Base-by-base conservation (phyloP, 345 rosid species). In the Lenwebbia sp. region DNA sequence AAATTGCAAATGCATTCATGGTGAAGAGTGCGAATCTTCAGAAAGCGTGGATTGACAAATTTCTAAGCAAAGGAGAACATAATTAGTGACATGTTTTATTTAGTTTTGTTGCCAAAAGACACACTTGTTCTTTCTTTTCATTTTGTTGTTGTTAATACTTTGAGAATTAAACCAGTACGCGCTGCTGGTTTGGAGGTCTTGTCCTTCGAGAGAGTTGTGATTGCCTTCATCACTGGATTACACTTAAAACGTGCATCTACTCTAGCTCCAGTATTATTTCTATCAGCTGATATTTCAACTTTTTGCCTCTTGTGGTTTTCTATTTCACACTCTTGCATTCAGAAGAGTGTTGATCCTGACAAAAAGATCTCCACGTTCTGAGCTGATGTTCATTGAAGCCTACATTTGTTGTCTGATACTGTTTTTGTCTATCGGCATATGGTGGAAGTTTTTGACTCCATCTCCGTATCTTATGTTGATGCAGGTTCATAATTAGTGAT, bases 401-500 rank as follows among this genome's bases (percentile, higher is more conserved):
- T 65, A 4, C 56, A 82, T 82, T 82, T 47, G 33, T 51, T 51
- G 22, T 51, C 37, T 82, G 54, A 83, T n/a, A 56, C 37, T 41
- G 84, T 92, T 78, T 91, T 91, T 52, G 87, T 82, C 37, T 50
- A 40, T 82, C 4, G 4, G 84, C 56, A 10, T 25, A 13, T 51
- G 41, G 28, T 58, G 74, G 14, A n/a, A 44, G 44, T 33, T 15
- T 58, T 26, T 55, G 81, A 85, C 62, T 85, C 23, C 33, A 40
- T 85, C 30, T 85, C 26, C 14, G 0, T 44, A 21, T 54, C 28
- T 82, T 54, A 82, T 56, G 84, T 84, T 47, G 53, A 54, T 92
- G 91, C 96, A 98, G 99, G 99, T 98, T 98, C 86, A 92, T 96
- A 47, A 47, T 47, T 8, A 47, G 50, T 47, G 50, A 47, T 44